Base-by-base conservation (phyloP, 768 basidiomycete genomes). In the Rhizopogon vulgaris region DNA sequence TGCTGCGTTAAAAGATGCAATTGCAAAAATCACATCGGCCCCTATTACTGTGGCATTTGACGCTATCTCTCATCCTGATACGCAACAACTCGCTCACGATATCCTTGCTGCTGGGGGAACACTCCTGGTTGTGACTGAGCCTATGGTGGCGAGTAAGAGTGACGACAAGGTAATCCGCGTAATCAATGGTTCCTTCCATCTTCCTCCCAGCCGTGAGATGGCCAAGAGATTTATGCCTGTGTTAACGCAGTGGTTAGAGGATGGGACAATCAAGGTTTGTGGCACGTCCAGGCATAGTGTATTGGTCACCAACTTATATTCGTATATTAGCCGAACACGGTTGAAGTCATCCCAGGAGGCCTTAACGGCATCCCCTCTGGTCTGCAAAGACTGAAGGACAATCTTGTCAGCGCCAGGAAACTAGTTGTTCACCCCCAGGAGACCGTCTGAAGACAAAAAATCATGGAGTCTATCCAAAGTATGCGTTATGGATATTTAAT, bases 331-430 rank as follows among this genome's bases (percentile, higher is more conserved):
- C 72, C 74, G 1, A 71, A 69, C 50, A 55, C 56, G 34, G 58
- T 71, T 9, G 71, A 75, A 49, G 64, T 75, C 2, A 36, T 78
- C 6, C 65, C 72, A 0, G 63, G 65, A 14, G 74, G 77, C 4
- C 52, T 77, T 14, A 59, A 61, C 3, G 73, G 69, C 1, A 62
- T 78, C 6, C 47, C 34, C 1, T 56, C 51, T 4, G 73, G 69
- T 3, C 41, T 78, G 43, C 58, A 69, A 41, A 63, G 52, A 43
- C 18, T 77, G 53, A 60, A 58, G 60, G 58, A 62, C 11, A 65
- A 71, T 30, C 58, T 69, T 40, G 70, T 76, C 25, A 76, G 73
- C 38, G 74, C 65, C 0, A 63, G 60, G 24, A 77, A 75, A 58
- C 43, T 76, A 12, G 56, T 77, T 6, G 65, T 63, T 1, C 67